phyloP scores from a whole-genome alignment of 2,329 filamentous ascomycete genomes.

The Phyllosticta citriasiana region DNA sequence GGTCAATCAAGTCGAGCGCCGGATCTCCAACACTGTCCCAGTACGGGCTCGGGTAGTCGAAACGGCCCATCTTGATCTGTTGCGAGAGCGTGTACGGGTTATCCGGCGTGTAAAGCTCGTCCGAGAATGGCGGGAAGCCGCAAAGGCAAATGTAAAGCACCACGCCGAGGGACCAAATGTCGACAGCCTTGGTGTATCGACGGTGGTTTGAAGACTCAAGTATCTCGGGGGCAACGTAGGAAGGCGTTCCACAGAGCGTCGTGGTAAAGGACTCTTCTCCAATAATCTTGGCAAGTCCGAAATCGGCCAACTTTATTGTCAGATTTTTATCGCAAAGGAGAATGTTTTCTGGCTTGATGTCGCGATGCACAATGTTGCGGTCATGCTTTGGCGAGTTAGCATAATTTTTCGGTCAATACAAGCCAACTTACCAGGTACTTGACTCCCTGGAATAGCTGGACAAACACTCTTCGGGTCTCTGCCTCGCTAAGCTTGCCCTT shows the following conservation, averaged over 20 bases:
- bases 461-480: slow-evolving; percentile 78
- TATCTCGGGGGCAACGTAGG: slow-evolving; percentile 94
- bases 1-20: slow-evolving; percentile 86
- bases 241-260: slow-evolving; percentile 89
- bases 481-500: slow-evolving; percentile 79
- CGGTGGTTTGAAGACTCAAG: slow-evolving; percentile 70
- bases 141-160: slow-evolving; percentile 96
- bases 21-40: slow-evolving; percentile 84
- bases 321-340: slow-evolving; percentile 76
- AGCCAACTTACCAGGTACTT: slow-evolving; percentile 74
- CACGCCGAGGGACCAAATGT: slow-evolving; percentile 95
- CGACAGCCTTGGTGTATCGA: slow-evolving; percentile 88
- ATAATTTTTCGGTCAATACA: not conserved
- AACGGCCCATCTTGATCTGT: slow-evolving; percentile 80
- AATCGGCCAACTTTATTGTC: slow-evolving; percentile 87
- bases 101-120: slow-evolving; percentile 71
- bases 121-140: slow-evolving; percentile 93
- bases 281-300: slow-evolving; percentile 95
- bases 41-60: slow-evolving; percentile 93
- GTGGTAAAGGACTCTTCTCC: slow-evolving; percentile 98
- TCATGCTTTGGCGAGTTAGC: slow-evolving; percentile 58
- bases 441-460: slow-evolving; percentile 83
- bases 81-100: slow-evolving; percentile 81
- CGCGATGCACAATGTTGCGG: slow-evolving; percentile 90
- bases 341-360: slow-evolving; percentile 98